Evolutionary conservation across 164 flowering plant genomes (phyloP).

Genomic region (Cinnamomum micranthum): DNA sequence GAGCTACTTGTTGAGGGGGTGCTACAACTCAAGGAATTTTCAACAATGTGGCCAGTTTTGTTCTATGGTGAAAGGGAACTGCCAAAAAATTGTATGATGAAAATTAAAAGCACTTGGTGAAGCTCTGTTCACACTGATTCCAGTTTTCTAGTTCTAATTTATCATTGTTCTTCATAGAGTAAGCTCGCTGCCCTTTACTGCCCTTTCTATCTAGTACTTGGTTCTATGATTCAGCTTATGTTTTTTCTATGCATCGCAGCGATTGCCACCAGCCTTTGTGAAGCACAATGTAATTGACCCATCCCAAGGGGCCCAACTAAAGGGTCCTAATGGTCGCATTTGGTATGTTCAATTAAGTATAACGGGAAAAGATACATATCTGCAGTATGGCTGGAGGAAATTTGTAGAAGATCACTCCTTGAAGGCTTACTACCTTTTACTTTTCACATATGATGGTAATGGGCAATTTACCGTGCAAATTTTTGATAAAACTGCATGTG

Average conservation of each 20-base stretch:
- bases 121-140: no score
- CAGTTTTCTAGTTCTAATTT: not conserved
- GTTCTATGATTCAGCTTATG: not conserved
- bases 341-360: slow-evolving; percentile 15
- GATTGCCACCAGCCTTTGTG: slow-evolving; percentile 26
- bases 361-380: not conserved
- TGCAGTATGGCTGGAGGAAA: slow-evolving; percentile 20
- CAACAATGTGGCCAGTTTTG: no score
- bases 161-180: not conserved
- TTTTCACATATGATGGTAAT: slow-evolving; percentile 24
- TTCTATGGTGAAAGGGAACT: no score
- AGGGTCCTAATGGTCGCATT: slow-evolving; percentile 13
- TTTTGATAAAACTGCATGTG: slow-evolving; percentile 18
- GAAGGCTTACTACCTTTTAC: slow-evolving; percentile 9
- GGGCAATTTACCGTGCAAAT: slow-evolving; percentile 16
- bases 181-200: not conserved
- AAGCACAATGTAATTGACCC: not conserved
- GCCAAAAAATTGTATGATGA: no score
- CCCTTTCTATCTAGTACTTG: not conserved
- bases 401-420: slow-evolving; percentile 21
- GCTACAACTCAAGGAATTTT: no score
- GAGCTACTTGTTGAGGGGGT: no score
- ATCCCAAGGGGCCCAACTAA: slow-evolving; percentile 13
- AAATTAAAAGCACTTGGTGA: no score
- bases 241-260: slow-evolving; percentile 12